Conservation (phyloP, 2,329 filamentous ascomycete species). For the Mycosphaerella arachidis region DNA sequence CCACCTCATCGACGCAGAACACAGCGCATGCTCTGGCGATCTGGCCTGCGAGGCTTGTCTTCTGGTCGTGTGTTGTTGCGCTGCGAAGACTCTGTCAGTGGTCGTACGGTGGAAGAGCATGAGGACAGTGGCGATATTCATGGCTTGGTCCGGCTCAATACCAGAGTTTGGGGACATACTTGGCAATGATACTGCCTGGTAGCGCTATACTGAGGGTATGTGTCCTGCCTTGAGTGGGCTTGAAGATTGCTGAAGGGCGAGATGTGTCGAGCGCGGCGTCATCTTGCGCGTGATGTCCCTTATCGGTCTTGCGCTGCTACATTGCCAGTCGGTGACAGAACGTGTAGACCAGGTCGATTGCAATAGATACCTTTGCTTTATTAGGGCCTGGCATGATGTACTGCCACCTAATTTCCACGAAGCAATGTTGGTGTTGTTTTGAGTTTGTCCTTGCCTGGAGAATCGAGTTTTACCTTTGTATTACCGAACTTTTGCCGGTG, state of each 20-base stretch:
- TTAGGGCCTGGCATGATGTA: constrained; percentile 18
- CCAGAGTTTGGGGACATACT: constrained; percentile 47
- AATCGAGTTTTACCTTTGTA: not conserved
- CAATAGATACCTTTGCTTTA: constrained; percentile 17
- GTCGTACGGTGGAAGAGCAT: constrained; percentile 4
- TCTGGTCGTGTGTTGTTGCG: constrained; percentile 67
- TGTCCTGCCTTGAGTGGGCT: constrained; percentile 58
- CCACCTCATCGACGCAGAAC: constrained; percentile 78
- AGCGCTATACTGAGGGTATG: constrained; percentile 76
- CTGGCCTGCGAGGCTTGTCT: constrained; percentile 66
- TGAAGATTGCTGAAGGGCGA: constrained; percentile 66
- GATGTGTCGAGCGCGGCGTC: constrained; percentile 49
- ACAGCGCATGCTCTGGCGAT: constrained; percentile 77
- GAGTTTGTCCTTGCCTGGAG: not conserved
- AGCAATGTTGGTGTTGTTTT: not conserved
- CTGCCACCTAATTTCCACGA: too few species aligned
- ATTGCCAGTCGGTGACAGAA: not conserved
- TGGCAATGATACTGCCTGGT: constrained; percentile 71
- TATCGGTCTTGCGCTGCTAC: constrained; percentile 20
- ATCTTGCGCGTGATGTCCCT: not conserved
- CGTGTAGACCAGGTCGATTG: not conserved
- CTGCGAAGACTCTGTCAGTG: constrained; percentile 38
- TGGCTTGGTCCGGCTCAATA: not conserved
- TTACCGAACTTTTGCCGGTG: not conserved
- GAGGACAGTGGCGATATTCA: not conserved